These are phyloP conservation scores for Picochlorum sp. DNA, from an alignment of 139 green algal genomes.

Conservation along the genomic window DNA sequence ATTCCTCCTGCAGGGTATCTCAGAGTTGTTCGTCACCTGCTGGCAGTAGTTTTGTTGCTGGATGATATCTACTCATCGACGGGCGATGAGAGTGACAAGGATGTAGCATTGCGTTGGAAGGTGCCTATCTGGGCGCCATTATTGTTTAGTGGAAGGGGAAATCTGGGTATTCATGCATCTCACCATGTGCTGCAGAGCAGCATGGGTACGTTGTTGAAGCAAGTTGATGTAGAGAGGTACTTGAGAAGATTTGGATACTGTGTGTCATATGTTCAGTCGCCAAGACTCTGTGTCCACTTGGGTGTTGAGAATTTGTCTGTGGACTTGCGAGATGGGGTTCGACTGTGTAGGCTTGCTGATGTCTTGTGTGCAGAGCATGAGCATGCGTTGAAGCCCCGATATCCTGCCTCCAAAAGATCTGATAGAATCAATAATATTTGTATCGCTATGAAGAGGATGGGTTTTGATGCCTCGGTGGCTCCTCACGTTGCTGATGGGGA, in stretches of 20 bases:
- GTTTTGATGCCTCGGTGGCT: slow-evolving; percentile 15
- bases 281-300: slow-evolving; percentile 56
- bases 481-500: slow-evolving; percentile 55
- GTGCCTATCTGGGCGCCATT: background rate
- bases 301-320: slow-evolving; percentile 42
- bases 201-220: slow-evolving; percentile 55
- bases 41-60: background rate
- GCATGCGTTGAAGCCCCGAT: slow-evolving; percentile 22
- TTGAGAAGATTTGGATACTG: slow-evolving; percentile 58
- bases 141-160: background rate
- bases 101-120: background rate
- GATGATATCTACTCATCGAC: background rate
- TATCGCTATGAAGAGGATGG: slow-evolving; percentile 30
- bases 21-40: background rate
- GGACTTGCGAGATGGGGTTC: slow-evolving; percentile 64
- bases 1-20: background rate
- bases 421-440: slow-evolving; percentile 47
- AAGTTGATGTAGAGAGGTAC: slow-evolving; percentile 61
- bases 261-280: slow-evolving; percentile 53
- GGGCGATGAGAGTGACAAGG: background rate
- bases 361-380: slow-evolving; percentile 6
- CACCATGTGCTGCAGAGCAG: slow-evolving; percentile 30
- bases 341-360: slow-evolving; percentile 58
- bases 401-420: slow-evolving; percentile 31
- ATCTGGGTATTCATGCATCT: slow-evolving; percentile 30